Evolutionary conservation across 495 filamentous ascomycete species (phyloP).

Genomic region (Aspergillus sparsus): DNA sequence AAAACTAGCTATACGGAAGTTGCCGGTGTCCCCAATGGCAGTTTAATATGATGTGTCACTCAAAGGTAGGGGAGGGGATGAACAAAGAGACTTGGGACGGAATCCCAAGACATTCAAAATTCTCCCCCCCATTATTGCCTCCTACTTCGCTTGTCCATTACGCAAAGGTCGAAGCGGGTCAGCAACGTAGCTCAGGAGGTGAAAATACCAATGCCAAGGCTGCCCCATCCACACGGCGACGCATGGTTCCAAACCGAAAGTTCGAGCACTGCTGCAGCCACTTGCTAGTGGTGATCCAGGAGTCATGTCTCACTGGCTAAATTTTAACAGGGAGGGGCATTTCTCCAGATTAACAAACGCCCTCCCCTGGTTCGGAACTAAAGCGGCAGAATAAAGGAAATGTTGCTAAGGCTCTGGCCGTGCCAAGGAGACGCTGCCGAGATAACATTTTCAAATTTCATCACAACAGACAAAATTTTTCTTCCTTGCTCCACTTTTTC

Average conservation of each 20-base stretch:
- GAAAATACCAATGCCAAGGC: background rate
- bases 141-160: background rate
- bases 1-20: background rate
- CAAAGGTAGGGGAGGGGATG: background rate
- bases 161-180: background rate
- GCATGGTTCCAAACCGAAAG: background rate
- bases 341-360: background rate
- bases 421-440: background rate
- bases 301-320: background rate
- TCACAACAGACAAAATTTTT: background rate
- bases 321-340: background rate
- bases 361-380: background rate
- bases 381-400: background rate
- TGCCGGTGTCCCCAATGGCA: background rate
- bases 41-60: conserved; percentile 1
- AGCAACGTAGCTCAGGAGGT: background rate
- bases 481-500: background rate
- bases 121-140: background rate
- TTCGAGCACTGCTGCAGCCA: background rate
- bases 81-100: background rate
- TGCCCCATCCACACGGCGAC: background rate
- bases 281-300: background rate
- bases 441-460: background rate
- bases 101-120: background rate
- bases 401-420: no score